A percentile compares a stretch with the other conserved stretches of the same genome.
Evolutionary conservation across 768 basidiomycete species (phyloP).

Genomic region (Cytidiella melzeri): DNA sequence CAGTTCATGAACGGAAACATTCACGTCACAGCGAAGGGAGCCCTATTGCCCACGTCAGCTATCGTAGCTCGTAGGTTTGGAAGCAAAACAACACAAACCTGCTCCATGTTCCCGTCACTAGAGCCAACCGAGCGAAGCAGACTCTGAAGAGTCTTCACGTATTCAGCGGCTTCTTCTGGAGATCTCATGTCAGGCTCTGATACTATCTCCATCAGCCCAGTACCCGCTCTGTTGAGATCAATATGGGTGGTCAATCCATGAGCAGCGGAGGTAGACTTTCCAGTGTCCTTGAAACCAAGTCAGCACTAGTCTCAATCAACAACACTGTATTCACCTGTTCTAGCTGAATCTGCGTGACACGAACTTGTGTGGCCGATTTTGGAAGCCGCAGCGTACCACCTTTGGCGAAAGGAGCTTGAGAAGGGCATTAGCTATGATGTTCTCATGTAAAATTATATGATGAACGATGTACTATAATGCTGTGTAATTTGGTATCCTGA

Average conservation of each 20-base stretch:
- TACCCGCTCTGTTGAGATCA: slow-evolving; percentile 89
- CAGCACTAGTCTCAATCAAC: neutral
- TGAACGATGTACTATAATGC: slow-evolving; percentile 64
- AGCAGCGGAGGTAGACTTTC: slow-evolving; percentile 66
- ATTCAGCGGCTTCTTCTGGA: slow-evolving; percentile 85
- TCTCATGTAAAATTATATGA: too few relatives aligned
- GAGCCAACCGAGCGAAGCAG: slow-evolving; percentile 78
- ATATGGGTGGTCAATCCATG: slow-evolving; percentile 51
- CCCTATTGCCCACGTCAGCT: slow-evolving; percentile 47
- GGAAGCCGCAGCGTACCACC: slow-evolving; percentile 53
- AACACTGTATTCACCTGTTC: slow-evolving; percentile 64
- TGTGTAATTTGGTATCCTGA: slow-evolving; percentile 97
- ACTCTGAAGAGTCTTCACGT: slow-evolving; percentile 78
- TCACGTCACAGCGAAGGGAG: slow-evolving; percentile 91
- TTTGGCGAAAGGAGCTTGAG: slow-evolving; percentile 72
- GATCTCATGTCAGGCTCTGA: slow-evolving; percentile 88
- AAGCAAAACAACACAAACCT: too few relatives aligned
- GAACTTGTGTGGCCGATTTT: slow-evolving; percentile 40
- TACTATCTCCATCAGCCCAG: slow-evolving; percentile 91
- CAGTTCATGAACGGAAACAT: slow-evolving; percentile 78
- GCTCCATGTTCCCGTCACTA: slow-evolving; percentile 96
- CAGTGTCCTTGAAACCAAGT: slow-evolving; percentile 66
- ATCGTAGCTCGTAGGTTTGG: too few relatives aligned
- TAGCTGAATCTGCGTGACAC: slow-evolving; percentile 91
- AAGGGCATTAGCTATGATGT: too few relatives aligned